Percentiles rank a stretch among this genome's conserved stretches.
These are phyloP conservation scores for Ganoderma boninense DNA, from an alignment of 1,284 basidiomycete species.

Conservation along the genomic window DNA sequence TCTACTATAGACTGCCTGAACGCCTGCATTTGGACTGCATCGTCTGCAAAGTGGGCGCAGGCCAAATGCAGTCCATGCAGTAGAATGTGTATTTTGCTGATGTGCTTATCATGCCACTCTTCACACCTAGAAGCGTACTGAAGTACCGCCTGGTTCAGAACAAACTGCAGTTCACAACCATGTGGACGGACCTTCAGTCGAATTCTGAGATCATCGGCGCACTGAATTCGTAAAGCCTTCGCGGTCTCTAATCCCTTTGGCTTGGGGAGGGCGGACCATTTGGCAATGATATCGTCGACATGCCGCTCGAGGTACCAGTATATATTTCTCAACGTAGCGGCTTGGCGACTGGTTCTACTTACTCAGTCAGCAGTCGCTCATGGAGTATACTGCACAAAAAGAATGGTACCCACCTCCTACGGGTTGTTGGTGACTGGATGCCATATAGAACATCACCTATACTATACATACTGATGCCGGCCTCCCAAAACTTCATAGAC, in stretches of 20 bases:
- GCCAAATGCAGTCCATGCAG: no score
- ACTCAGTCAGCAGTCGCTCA: neutral
- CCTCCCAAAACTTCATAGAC: neutral
- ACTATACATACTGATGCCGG: neutral
- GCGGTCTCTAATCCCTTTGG: neutral
- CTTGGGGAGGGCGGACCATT: neutral
- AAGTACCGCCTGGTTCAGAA: neutral
- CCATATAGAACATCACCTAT: neutral
- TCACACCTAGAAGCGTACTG: neutral
- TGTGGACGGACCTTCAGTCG: neutral
- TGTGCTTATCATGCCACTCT: neutral
- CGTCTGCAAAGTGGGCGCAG: no score
- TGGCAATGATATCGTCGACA: neutral
- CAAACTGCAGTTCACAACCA: neutral
- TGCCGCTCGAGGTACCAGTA: neutral
- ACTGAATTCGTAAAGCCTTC: neutral
- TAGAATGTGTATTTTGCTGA: no score
- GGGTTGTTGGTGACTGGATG: neutral
- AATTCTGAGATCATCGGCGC: neutral
- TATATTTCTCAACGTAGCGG: neutral
- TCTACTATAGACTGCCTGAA: no score
- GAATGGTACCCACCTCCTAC: neutral
- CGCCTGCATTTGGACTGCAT: no score
- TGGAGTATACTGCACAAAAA: neutral
- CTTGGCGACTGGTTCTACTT: neutral